A percentile compares a stretch with the other conserved stretches of the same genome.
phyloP scores from a whole-genome alignment of 2,329 filamentous ascomycete genomes.

The Hortaea sp. region DNA sequence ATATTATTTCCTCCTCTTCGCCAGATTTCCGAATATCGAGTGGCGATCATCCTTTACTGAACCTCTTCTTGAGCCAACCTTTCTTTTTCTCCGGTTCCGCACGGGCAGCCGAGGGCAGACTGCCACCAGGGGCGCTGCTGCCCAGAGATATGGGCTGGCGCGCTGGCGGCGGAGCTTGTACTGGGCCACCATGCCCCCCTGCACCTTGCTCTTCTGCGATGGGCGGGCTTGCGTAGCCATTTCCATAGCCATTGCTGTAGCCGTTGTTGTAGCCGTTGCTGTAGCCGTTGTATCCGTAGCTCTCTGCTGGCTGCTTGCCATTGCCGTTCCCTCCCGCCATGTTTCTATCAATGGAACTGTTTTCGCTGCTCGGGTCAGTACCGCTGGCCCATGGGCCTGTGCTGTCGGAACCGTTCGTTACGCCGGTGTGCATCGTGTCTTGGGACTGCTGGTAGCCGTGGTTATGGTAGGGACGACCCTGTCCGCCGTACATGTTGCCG shows the following conservation, averaged over 20 bases:
- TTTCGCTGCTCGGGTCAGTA: slow-evolving; percentile 87
- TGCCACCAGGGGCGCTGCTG: slow-evolving; percentile 8
- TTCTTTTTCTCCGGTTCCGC: slow-evolving; percentile 59
- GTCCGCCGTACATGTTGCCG: slow-evolving; percentile 24
- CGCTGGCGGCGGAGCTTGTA: slow-evolving; percentile 5
- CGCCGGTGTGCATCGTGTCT: slow-evolving; percentile 74
- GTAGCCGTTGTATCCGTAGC: slow-evolving; percentile 22
- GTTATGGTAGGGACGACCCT: slow-evolving; percentile 29
- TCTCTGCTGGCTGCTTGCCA: slow-evolving; percentile 17
- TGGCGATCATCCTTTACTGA: slow-evolving; percentile 48
- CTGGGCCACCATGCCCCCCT: slow-evolving; percentile 9
- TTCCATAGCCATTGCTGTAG: slow-evolving; percentile 12
- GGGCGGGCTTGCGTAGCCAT: slow-evolving; percentile 22
- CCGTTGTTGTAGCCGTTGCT: slow-evolving; percentile 6
- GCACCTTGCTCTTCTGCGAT: slow-evolving; percentile 8
- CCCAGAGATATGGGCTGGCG: slow-evolving; percentile 22
- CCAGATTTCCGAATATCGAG: too few species aligned
- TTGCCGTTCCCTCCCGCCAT: slow-evolving; percentile 18
- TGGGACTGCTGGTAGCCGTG: slow-evolving; percentile 65
- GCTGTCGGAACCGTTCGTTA: slow-evolving; percentile 59
- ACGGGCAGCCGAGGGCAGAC: slow-evolving; percentile 16
- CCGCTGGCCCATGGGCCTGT: slow-evolving; percentile 67
- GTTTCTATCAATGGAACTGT: slow-evolving; percentile 74
- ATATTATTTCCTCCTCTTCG: too few species aligned
- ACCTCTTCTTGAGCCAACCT: slow-evolving; percentile 78